Base-by-base conservation (phyloP, 2,329 filamentous ascomycete genomes). In the Graphium sp. region DNA sequence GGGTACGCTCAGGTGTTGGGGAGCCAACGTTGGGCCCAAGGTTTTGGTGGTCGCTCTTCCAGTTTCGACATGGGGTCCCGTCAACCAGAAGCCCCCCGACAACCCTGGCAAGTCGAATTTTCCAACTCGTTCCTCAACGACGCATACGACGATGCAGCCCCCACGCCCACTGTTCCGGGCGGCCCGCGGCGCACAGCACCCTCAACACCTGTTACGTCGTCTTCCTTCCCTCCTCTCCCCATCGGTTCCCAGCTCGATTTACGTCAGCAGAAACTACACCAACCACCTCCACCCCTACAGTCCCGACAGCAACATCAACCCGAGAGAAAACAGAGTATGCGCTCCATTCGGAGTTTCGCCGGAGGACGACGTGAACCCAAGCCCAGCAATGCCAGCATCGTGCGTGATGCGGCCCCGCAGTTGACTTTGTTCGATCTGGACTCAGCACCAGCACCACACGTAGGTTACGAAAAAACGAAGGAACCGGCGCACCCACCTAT, bases 161-260 rank as follows among this genome's bases (percentile, higher is more conserved):
- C 87, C 10, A 87, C 77, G 21, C 87, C 87, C 5, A 85, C 74
- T 17, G 64, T 94, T 20, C 83, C 82, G 19, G 76, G 66, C 27
- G 85, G 85, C 5, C 82, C 85, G 32, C 71, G 83, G 34, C 56
- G 56, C 32, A 39, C 45, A 5, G 41, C 51, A 19, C 35, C 44
- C 12, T 44, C 50, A 6, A 53, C 56, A 32, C 52, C 61, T 15
- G 44, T 49, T 24, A 38, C 45, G 19, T 38, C 43, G 5, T 45
- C 43, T 37, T 51, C 26, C 23, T 26, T 25, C 9, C 24, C 32
- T 13, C 28, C 32, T 12, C 11, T 21, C 6, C 31, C 32, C 22
- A 22, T 13, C 17, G n/a, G 19, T 24, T 14, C 28, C n/a, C 14
- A 28, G 14, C 19, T 47, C 41, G 15, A 29, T 39, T 7, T 33